phyloP scores from a whole-genome alignment of 2,329 filamentous ascomycete species.

The Mariannaea elegans region DNA sequence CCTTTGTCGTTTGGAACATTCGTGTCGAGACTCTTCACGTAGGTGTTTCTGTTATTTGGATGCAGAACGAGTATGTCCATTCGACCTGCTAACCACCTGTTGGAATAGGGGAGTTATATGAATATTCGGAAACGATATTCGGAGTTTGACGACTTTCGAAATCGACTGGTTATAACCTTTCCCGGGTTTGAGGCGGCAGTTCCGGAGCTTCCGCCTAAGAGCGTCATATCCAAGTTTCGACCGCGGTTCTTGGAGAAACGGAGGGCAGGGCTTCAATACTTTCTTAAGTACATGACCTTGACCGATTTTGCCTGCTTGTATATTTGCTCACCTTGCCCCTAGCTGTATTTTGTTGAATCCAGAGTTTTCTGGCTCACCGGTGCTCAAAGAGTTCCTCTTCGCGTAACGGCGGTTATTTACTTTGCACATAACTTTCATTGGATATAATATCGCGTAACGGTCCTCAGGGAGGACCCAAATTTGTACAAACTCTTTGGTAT shows the following conservation, averaged over 20 bases:
- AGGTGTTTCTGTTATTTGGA: constrained; percentile 6
- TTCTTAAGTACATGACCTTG: constrained; percentile 80
- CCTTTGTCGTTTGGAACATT: constrained; percentile 96
- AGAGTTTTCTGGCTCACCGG: constrained; percentile 90
- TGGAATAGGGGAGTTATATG: constrained; percentile 65
- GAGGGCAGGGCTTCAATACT: constrained; percentile 85
- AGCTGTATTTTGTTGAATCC: constrained; percentile 93
- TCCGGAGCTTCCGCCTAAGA: constrained; percentile 91
- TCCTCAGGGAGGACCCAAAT: constrained; percentile 26
- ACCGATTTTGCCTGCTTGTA: not conserved
- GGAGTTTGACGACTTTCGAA: constrained; percentile 87
- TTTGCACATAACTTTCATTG: constrained; percentile 25
- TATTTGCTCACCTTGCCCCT: constrained; percentile 27
- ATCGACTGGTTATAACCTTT: constrained; percentile 79
- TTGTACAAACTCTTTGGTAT: constrained; percentile 33
- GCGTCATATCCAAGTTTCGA: constrained; percentile 85
- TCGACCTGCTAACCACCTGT: constrained; percentile 2
- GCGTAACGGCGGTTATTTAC: constrained; percentile 49
- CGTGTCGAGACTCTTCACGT: constrained; percentile 86
- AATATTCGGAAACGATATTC: constrained; percentile 82
- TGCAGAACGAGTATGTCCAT: not conserved
- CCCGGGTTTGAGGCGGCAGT: constrained; percentile 86
- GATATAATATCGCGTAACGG: constrained; percentile 28
- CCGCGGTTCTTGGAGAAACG: constrained; percentile 87
- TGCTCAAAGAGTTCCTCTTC: constrained; percentile 92